A percentile compares a stretch with the other conserved stretches of the same genome.
Evolutionary conservation across 768 basidiomycete species (phyloP).

Genomic region (Suillus bovinus): DNA sequence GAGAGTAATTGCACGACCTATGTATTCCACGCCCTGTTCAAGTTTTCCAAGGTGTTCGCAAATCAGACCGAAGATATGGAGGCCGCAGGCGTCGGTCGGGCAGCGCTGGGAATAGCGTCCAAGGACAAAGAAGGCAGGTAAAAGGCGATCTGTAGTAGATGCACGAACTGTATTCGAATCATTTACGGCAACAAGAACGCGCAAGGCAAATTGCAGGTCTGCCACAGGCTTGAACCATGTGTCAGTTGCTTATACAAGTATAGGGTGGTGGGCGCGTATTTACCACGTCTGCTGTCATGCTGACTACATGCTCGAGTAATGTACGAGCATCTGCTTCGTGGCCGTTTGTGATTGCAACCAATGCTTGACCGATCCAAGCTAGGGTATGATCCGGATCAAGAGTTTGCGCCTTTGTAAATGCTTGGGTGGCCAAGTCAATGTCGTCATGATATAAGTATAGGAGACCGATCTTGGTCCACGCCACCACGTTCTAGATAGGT

Average conservation of each 20-base stretch:
- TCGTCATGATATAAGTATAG: slow-evolving; percentile 83
- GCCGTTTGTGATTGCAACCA: slow-evolving; percentile 62
- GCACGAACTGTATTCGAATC: slow-evolving; percentile 17
- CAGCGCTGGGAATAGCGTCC: slow-evolving; percentile 70
- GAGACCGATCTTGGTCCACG: slow-evolving; percentile 89
- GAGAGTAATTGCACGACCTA: slow-evolving; percentile 63
- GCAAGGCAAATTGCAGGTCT: slow-evolving; percentile 73
- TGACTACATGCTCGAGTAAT: slow-evolving; percentile 73
- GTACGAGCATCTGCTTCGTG: slow-evolving; percentile 62
- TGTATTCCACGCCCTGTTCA: slow-evolving; percentile 55
- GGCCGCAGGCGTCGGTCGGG: slow-evolving; percentile 69
- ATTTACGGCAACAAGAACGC: slow-evolving; percentile 49
- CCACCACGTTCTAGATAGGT: slow-evolving; percentile 56
- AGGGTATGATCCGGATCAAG: slow-evolving; percentile 87
- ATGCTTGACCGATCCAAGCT: slow-evolving; percentile 90
- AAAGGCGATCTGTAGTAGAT: slow-evolving; percentile 47
- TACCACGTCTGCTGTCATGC: slow-evolving; percentile 59
- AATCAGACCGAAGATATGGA: slow-evolving; percentile 83
- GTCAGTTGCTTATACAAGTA: slow-evolving; percentile 12
- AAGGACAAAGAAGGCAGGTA: slow-evolving; percentile 81
- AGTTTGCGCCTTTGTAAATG: slow-evolving; percentile 84
- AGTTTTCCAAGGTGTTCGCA: slow-evolving; percentile 81
- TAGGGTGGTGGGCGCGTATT: slow-evolving; percentile 26
- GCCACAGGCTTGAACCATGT: slow-evolving; percentile 62
- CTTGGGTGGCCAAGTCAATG: slow-evolving; percentile 79